A percentile compares a stretch with the other conserved stretches of the same genome.
Evolutionary conservation across 2,329 filamentous ascomycete species (phyloP).

Genomic region (Exophiala bonariae): DNA sequence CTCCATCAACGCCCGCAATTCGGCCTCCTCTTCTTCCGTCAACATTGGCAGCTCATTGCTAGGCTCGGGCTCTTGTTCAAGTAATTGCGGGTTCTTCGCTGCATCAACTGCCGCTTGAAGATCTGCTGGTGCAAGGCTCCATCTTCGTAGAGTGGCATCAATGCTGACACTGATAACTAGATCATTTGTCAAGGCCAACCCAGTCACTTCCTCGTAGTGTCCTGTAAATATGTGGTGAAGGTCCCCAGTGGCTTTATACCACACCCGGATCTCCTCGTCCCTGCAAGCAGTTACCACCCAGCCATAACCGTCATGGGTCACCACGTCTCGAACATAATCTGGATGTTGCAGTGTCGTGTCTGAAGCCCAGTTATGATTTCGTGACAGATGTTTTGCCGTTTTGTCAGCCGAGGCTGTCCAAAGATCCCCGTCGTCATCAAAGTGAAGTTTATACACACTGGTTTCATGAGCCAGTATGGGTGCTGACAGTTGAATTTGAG

Average conservation of each 20-base stretch:
- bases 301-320: constrained; percentile 65
- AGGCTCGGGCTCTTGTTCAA: constrained; percentile 47
- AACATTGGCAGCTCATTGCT: constrained; percentile 52
- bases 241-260: constrained; percentile 72
- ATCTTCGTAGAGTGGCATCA: constrained; percentile 82
- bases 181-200: constrained; percentile 60
- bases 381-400: constrained; percentile 75
- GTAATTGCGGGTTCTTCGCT: constrained; percentile 42
- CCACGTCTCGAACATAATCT: constrained; percentile 84
- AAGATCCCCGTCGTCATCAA: constrained; percentile 71
- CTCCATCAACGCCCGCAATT: constrained; percentile 88
- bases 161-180: constrained; percentile 79
- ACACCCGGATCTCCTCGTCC: constrained; percentile 88
- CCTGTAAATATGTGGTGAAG: constrained; percentile 74
- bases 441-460: constrained; percentile 78
- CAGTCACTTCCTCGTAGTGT: constrained; percentile 92
- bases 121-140: constrained; percentile 68
- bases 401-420: constrained; percentile 96
- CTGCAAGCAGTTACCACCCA: constrained; percentile 87
- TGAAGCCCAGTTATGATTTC: constrained; percentile 65
- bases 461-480: constrained; percentile 82
- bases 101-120: constrained; percentile 59
- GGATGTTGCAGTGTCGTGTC: constrained; percentile 77
- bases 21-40: constrained; percentile 88
- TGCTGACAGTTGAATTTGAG: constrained; percentile 55